A percentile compares a stretch with the other conserved stretches of the same genome.
Conservation (phyloP, 495 filamentous ascomycete species). For the Xylaria bambusicola region DNA sequence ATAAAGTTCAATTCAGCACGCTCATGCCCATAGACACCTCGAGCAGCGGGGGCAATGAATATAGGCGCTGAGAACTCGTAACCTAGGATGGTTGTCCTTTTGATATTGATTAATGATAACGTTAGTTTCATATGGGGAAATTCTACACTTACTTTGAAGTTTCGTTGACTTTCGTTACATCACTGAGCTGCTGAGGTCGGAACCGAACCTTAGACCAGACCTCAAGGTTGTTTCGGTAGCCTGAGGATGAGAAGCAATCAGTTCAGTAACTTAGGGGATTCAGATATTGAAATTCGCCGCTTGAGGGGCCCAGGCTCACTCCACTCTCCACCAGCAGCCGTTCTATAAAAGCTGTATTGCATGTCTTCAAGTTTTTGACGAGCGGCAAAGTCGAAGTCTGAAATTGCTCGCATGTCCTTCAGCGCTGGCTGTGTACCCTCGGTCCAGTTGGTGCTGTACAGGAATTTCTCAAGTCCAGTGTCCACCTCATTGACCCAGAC, state of each 20-base stretch:
- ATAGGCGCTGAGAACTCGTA: constrained; percentile 34
- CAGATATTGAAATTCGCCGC: no score
- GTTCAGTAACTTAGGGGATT: no score
- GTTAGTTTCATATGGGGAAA: no score
- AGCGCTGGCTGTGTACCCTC: constrained; percentile 21
- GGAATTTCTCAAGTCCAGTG: constrained; percentile 1
- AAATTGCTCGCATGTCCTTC: constrained; percentile 22
- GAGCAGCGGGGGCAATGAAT: constrained; percentile 34
- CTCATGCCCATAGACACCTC: constrained; percentile 29
- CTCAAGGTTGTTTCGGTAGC: constrained; percentile 43
- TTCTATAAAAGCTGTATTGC: constrained; percentile 27
- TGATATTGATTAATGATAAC: no score
- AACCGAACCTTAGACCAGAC: constrained; percentile 34
- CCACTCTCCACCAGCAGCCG: constrained; percentile 29
- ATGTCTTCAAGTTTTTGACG: constrained; percentile 21
- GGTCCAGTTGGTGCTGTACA: constrained; percentile 5
- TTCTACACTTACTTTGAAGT: neutral
- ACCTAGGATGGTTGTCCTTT: constrained; percentile 20
- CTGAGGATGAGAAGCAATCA: constrained; percentile 25
- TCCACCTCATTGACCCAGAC: constrained; percentile 21
- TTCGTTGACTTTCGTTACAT: constrained; percentile 34
- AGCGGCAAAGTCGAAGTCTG: constrained; percentile 30
- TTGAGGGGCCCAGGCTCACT: no score
- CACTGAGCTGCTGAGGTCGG: constrained; percentile 30
- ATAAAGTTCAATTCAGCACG: constrained; percentile 32